Evolutionary conservation across 768 basidiomycete species (phyloP).

Genomic region (Lactarius hengduanensis): DNA sequence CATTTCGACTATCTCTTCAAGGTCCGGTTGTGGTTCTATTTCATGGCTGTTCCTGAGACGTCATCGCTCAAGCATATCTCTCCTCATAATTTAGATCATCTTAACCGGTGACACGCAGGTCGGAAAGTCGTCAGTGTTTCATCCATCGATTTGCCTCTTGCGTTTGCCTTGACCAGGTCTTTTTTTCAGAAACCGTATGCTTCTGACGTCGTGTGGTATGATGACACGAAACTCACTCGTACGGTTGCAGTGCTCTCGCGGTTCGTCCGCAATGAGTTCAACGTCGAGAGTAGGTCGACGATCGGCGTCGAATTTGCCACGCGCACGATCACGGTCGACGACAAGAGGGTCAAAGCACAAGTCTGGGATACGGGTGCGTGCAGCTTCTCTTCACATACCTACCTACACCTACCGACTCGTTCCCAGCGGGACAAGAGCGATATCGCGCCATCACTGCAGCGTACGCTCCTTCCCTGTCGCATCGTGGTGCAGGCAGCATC

Average conservation of each 20-base stretch:
- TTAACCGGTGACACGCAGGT: constrained; percentile 99
- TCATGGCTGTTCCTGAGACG: neutral
- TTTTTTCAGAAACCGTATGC: constrained; percentile 60
- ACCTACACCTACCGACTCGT: constrained; percentile 10
- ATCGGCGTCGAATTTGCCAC: constrained; percentile 99
- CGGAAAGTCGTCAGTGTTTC: constrained; percentile 90
- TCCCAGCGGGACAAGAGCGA: constrained; percentile 88
- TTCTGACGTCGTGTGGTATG: neutral
- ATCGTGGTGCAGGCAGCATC: neutral
- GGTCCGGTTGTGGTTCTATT: constrained; percentile 45
- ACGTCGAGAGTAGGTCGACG: constrained; percentile 97
- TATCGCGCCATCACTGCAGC: constrained; percentile 98
- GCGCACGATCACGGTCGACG: constrained; percentile 93
- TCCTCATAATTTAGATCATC: constrained; percentile 66
- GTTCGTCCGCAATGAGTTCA: constrained; percentile 99
- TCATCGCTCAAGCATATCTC: neutral
- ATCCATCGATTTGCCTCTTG: neutral
- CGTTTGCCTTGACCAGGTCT: constrained; percentile 13
- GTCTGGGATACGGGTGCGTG: constrained; percentile 96
- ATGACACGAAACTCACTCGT: constrained; percentile 16
- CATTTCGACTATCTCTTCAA: constrained; percentile 99
- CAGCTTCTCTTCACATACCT: neutral
- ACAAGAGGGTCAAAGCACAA: constrained; percentile 96
- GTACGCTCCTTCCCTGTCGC: constrained; percentile 43
- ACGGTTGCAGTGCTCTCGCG: constrained; percentile 84